Conservation (phyloP, 2,329 filamentous ascomycete genomes). For the Colletotrichum nymphaeae region DNA sequence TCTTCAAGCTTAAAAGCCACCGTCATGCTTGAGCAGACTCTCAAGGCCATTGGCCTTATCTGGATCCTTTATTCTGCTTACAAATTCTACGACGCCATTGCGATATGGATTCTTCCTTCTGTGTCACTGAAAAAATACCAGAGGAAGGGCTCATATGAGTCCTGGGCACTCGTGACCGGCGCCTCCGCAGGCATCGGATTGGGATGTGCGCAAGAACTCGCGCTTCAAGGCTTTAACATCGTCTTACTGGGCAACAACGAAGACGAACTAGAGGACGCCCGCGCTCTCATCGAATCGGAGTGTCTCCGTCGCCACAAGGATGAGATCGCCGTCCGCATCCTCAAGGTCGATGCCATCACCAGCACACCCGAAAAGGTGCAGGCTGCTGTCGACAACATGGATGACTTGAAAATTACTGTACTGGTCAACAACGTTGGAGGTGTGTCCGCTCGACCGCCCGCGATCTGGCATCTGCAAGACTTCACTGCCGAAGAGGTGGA, state of each 20-base stretch:
- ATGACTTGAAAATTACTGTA: constrained; percentile 43
- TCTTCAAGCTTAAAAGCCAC: not conserved
- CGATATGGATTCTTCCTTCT: constrained; percentile 39
- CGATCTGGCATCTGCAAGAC: constrained; percentile 42
- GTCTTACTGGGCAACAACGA: constrained; percentile 45
- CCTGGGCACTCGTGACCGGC: constrained; percentile 48
- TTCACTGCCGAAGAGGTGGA: constrained; percentile 44
- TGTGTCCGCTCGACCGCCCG: constrained; percentile 40
- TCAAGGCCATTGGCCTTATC: constrained; percentile 37
- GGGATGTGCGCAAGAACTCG: constrained; percentile 46
- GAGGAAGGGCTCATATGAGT: constrained; percentile 36
- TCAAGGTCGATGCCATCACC: constrained; percentile 44
- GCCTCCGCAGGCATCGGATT: constrained; percentile 48
- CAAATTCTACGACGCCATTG: constrained; percentile 33
- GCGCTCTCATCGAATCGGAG: constrained; percentile 17
- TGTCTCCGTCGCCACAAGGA: constrained; percentile 39
- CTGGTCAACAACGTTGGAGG: constrained; percentile 49
- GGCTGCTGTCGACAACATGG: constrained; percentile 38
- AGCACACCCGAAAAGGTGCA: constrained; percentile 43
- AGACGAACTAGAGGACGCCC: constrained; percentile 43
- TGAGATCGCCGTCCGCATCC: constrained; percentile 41
- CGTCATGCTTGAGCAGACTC: constrained; percentile 1
- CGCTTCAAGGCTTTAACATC: constrained; percentile 47
- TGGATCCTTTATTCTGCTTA: constrained; percentile 33
- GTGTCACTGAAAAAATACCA: constrained; percentile 39